Conservation (phyloP, 2,329 filamentous ascomycete species). For the Septoria linicola region DNA sequence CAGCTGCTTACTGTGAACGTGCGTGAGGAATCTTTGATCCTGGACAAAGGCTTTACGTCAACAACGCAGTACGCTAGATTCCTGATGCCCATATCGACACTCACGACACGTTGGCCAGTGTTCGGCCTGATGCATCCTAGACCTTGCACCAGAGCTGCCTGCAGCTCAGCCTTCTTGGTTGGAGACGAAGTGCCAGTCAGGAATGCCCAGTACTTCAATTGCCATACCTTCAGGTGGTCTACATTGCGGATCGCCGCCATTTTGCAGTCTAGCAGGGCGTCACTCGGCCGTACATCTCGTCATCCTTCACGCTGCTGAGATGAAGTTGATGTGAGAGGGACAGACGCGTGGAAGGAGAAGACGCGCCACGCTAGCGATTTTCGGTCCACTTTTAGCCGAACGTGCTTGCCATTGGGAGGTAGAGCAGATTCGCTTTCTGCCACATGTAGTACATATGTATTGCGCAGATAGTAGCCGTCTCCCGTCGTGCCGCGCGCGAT, state of each 20-base stretch:
- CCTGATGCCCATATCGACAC: slow-evolving; percentile 80
- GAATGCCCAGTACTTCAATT: slow-evolving; percentile 60
- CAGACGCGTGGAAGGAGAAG: slow-evolving; percentile 3
- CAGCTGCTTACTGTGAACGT: slow-evolving; percentile 38
- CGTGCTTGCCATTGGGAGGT: too few relatives aligned
- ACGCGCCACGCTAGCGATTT: slow-evolving; percentile 6
- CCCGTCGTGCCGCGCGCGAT: too few relatives aligned
- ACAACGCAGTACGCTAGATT: slow-evolving; percentile 73
- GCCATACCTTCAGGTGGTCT: slow-evolving; percentile 48
- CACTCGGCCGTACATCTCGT: not conserved
- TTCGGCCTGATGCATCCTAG: slow-evolving; percentile 1
- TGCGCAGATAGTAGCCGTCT: too few relatives aligned
- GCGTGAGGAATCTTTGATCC: slow-evolving; percentile 1
- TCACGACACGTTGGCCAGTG: slow-evolving; percentile 56
- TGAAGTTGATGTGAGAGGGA: not conserved
- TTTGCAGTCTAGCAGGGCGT: not conserved
- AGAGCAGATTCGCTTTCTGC: too few relatives aligned
- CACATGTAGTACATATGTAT: too few relatives aligned
- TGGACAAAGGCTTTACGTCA: slow-evolving; percentile 19
- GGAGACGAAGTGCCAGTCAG: slow-evolving; percentile 59
- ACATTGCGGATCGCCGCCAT: slow-evolving; percentile 15
- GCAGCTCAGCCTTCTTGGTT: slow-evolving; percentile 60
- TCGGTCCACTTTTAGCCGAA: not conserved
- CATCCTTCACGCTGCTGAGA: not conserved
- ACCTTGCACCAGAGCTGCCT: slow-evolving; percentile 29